Conservation (phyloP, 2,329 filamentous ascomycete species). For the Cercospora berteroae region DNA sequence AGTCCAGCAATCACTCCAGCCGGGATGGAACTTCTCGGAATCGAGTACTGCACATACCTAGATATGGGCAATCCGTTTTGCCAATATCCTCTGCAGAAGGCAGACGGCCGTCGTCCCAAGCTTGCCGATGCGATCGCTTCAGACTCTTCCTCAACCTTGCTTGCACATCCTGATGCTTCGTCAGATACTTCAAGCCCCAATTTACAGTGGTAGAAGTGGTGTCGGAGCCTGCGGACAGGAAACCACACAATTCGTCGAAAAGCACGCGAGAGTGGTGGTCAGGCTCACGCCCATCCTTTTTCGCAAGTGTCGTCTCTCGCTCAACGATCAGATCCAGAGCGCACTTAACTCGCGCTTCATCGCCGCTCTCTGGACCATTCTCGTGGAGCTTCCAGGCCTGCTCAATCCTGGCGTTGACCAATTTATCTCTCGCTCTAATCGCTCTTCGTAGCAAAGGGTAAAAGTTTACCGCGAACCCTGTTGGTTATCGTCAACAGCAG, state of each 20-base stretch:
- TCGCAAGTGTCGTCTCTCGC: constrained; percentile 33
- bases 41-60: not conserved
- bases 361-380: constrained; percentile 12
- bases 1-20: too few species aligned
- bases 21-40: too few species aligned
- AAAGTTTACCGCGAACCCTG: constrained; percentile 12
- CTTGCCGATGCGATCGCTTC: not conserved
- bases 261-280: constrained; percentile 26
- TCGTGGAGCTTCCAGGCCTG: constrained; percentile 3
- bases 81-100: constrained; percentile 1
- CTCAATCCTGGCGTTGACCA: not conserved
- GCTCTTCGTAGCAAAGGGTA: not conserved
- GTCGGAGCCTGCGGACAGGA: constrained; percentile 43
- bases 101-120: not conserved
- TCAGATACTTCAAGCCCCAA: constrained; percentile 43
- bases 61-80: not conserved
- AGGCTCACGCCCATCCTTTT: constrained; percentile 33
- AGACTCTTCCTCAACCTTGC: constrained; percentile 41
- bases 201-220: constrained; percentile 44
- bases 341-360: constrained; percentile 27
- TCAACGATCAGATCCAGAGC: constrained; percentile 39
- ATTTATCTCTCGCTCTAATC: not conserved
- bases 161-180: constrained; percentile 40
- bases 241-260: constrained; percentile 32
- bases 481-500: too few species aligned